phyloP scores from a whole-genome alignment of 2,329 filamentous ascomycete species.

The Stachybotrys elegans region DNA sequence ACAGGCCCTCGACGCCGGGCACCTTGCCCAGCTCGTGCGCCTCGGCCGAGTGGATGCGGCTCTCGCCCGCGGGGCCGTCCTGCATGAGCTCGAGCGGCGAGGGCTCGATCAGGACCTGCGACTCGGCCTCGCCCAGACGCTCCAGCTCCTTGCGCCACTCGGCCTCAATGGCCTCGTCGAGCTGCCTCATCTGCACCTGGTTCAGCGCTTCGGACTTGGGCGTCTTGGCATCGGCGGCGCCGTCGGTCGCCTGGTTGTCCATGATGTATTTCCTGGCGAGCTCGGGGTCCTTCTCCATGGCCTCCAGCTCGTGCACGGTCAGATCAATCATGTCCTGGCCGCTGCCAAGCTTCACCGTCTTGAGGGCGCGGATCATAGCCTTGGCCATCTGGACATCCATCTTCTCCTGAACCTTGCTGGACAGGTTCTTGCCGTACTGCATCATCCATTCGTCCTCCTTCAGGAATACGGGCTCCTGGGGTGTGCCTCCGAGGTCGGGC shows the following conservation, averaged over 20 bases:
- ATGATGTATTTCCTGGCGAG: slow-evolving; percentile 32
- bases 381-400: slow-evolving; percentile 36
- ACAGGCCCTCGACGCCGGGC: slow-evolving; percentile 46
- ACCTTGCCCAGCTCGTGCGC: slow-evolving; percentile 48
- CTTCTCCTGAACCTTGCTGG: slow-evolving; percentile 35
- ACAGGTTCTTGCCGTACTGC: slow-evolving; percentile 49
- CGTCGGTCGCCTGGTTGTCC: slow-evolving; percentile 21
- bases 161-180: slow-evolving; percentile 30
- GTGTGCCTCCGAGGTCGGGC: slow-evolving; percentile 41
- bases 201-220: slow-evolving; percentile 23
- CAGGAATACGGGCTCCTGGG: slow-evolving; percentile 54
- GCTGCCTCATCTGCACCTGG: slow-evolving; percentile 28
- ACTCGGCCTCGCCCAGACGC: slow-evolving; percentile 23
- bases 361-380: slow-evolving; percentile 36
- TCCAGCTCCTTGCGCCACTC: slow-evolving; percentile 33
- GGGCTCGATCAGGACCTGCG: slow-evolving; percentile 25
- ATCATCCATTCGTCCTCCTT: slow-evolving; percentile 52
- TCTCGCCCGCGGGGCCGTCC: slow-evolving; percentile 28
- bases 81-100: slow-evolving; percentile 30
- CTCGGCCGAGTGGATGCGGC: slow-evolving; percentile 34
- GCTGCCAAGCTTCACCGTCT: slow-evolving; percentile 34
- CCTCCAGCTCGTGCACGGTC: slow-evolving; percentile 41
- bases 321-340: slow-evolving; percentile 42
- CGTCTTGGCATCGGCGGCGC: slow-evolving; percentile 17
- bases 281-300: slow-evolving; percentile 34